These are phyloP conservation scores for Hibiscus tridactylites DNA, from an alignment of 345 rosid genomes.

Conservation along the genomic window DNA sequence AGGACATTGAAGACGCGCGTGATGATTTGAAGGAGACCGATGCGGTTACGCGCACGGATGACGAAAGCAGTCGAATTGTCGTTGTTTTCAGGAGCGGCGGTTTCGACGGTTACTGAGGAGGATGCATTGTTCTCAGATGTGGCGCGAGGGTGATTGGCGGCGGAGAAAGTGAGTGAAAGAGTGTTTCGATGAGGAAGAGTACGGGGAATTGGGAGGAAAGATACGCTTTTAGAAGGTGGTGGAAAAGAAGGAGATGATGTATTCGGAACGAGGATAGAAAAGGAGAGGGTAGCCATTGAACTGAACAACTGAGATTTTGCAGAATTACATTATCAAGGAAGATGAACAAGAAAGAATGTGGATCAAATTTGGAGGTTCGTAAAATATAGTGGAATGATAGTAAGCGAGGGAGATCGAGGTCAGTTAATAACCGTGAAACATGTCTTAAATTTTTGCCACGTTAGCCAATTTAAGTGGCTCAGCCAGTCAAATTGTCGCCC, in stretches of 20 bases:
- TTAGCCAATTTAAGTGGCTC: not conserved
- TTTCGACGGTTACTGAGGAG: constrained; percentile 11
- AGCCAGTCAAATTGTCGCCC: not conserved
- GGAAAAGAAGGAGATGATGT: not conserved
- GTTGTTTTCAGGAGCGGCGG: not conserved
- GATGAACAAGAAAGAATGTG: not conserved
- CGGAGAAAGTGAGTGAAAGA: not conserved
- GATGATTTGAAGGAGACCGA: constrained; percentile 35
- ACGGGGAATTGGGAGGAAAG: not conserved
- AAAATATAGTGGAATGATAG: not conserved
- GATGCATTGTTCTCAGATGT: not conserved
- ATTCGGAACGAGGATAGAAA: not conserved
- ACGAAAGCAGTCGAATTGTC: constrained; percentile 22
- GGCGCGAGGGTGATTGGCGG: not conserved
- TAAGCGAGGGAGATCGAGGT: not conserved
- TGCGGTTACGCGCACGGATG: constrained; percentile 37
- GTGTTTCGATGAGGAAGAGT: not conserved
- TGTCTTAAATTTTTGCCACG: not conserved
- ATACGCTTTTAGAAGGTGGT: not conserved
- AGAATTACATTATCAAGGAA: not conserved
- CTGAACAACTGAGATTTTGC: not conserved
- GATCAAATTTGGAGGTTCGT: not conserved
- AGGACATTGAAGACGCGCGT: constrained; percentile 29
- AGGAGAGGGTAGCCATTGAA: constrained; percentile 2
- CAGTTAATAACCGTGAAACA: not conserved